Percentiles rank a stretch among this genome's conserved stretches.
Evolutionary conservation across 306 rosid genomes (phyloP).

Genomic region (Styphnolobium japonicum): DNA sequence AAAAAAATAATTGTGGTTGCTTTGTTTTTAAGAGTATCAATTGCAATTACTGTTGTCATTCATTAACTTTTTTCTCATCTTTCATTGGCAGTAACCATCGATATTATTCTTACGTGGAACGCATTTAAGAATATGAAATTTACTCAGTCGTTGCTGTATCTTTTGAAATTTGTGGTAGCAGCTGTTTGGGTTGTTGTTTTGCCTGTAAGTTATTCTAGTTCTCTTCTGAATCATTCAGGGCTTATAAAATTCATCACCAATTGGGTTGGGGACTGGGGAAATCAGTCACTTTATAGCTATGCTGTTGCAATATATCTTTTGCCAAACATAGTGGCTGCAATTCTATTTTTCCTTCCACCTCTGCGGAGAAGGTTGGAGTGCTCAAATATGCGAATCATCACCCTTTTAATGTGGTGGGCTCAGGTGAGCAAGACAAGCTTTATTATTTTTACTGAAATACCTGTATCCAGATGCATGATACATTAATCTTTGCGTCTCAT

Average conservation of each 20-base stretch:
- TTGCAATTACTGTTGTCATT: neutral
- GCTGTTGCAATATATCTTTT: slow-evolving; percentile 64
- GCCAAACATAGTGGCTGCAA: slow-evolving; percentile 75
- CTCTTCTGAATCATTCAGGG: slow-evolving; percentile 75
- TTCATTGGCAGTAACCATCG: slow-evolving; percentile 67
- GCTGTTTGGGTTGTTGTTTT: slow-evolving; percentile 86
- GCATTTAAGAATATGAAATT: slow-evolving; percentile 90
- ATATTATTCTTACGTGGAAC: slow-evolving; percentile 74
- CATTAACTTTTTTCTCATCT: slow-evolving; percentile 17
- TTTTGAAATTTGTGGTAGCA: slow-evolving; percentile 80
- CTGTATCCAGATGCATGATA: neutral
- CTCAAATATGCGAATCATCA: slow-evolving; percentile 62
- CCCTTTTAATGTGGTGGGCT: slow-evolving; percentile 96
- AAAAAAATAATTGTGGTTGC: neutral
- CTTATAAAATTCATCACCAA: slow-evolving; percentile 69
- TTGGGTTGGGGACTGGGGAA: slow-evolving; percentile 85
- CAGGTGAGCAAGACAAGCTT: slow-evolving; percentile 60
- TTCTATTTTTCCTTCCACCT: slow-evolving; percentile 89
- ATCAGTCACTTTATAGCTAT: slow-evolving; percentile 65
- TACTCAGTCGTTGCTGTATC: slow-evolving; percentile 76
- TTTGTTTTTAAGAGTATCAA: neutral
- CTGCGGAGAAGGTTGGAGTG: slow-evolving; percentile 74
- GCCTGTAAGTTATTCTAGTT: slow-evolving; percentile 74
- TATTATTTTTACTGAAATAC: slow-evolving; percentile 8
- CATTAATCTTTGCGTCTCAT: neutral